Percentiles rank a stretch among this genome's conserved stretches.
Evolutionary conservation across 495 filamentous ascomycete species (phyloP).

Genomic region (Chaetomium cochliodes): DNA sequence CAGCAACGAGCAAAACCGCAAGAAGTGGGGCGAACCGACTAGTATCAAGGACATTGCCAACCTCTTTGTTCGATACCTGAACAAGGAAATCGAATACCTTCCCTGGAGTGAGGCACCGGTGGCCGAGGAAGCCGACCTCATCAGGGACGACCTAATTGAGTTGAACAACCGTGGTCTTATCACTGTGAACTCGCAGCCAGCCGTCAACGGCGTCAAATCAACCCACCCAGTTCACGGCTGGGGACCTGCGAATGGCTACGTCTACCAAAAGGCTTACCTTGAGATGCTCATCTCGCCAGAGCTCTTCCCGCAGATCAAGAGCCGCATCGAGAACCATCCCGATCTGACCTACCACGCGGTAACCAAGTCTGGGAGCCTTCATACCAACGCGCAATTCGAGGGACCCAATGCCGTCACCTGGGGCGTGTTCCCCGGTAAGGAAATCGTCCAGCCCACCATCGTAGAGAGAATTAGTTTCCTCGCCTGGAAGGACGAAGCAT

Average conservation of each 20-base stretch:
- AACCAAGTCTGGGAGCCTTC: conserved; percentile 72
- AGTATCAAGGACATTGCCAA: conserved; percentile 75
- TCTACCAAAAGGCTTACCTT: conserved; percentile 98
- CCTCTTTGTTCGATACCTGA: conserved; percentile 80
- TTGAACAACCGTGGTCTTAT: conserved; percentile 85
- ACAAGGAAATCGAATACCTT: conserved; percentile 73
- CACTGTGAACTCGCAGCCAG: conserved; percentile 97
- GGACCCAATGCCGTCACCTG: conserved; percentile 97
- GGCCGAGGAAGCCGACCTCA: conserved; percentile 71
- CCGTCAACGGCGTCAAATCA: conserved; percentile 89
- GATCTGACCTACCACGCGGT: conserved; percentile 93
- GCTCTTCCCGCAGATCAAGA: conserved; percentile 72
- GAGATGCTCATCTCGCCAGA: conserved; percentile 83
- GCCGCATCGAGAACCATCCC: conserved; percentile 72
- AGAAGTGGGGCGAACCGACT: conserved; percentile 87
- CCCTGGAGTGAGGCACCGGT: conserved; percentile 95
- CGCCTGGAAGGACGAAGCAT: conserved; percentile 99
- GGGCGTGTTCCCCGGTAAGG: conserved; percentile 98
- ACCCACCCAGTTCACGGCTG: conserved; percentile 85
- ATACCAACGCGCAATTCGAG: conserved; percentile 79
- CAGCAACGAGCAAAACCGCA: conserved; percentile 94
- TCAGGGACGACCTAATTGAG: conserved; percentile 71
- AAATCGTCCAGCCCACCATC: conserved; percentile 99
- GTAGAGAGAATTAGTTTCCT: conserved; percentile 97
- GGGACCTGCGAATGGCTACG: conserved; percentile 92